A percentile compares a stretch with the other conserved stretches of the same genome.
Evolutionary conservation across 2,329 filamentous ascomycete species (phyloP).

Genomic region (Cryphonectria carpinicola): DNA sequence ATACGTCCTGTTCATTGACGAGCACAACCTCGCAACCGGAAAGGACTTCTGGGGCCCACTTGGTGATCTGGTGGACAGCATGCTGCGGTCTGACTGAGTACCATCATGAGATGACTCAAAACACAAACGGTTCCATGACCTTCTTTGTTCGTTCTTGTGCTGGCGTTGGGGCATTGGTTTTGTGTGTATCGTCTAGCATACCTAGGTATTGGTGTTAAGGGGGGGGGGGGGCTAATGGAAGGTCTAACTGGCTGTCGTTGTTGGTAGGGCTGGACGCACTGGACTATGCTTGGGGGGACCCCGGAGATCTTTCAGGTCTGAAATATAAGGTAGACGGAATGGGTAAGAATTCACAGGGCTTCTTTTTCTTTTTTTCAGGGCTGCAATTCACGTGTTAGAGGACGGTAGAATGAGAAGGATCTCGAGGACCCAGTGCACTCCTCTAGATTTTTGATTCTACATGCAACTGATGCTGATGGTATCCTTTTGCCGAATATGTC

Average conservation of each 20-base stretch:
- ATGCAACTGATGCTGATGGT: slow-evolving; percentile 25
- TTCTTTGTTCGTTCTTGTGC: slow-evolving; percentile 15
- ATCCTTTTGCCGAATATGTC: slow-evolving; percentile 12
- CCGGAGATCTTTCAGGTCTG: background rate
- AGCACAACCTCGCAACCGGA: slow-evolving; percentile 88
- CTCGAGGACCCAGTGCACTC: slow-evolving; percentile 10
- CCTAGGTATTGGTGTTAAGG: slow-evolving; percentile 7
- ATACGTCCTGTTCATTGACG: slow-evolving; percentile 97
- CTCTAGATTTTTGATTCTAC: slow-evolving; percentile 14
- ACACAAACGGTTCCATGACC: slow-evolving; percentile 7
- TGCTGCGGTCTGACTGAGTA: slow-evolving; percentile 87
- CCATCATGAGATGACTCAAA: slow-evolving; percentile 4
- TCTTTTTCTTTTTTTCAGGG: background rate
- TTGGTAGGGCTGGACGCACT: background rate
- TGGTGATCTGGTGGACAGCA: slow-evolving; percentile 95
- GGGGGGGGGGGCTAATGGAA: background rate
- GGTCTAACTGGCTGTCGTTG: background rate
- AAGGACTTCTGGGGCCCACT: slow-evolving; percentile 98
- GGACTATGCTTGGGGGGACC: background rate
- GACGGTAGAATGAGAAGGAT: background rate
- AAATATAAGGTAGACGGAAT: slow-evolving; percentile 20
- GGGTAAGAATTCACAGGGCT: slow-evolving; percentile 8
- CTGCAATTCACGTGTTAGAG: background rate
- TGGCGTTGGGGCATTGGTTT: slow-evolving; percentile 28
- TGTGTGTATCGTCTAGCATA: slow-evolving; percentile 35